Evolutionary conservation across 352 stramenopile species (phyloP), one percentile per base, ranked within the genome.

Genomic region (Pythium rishiriense): DNA sequence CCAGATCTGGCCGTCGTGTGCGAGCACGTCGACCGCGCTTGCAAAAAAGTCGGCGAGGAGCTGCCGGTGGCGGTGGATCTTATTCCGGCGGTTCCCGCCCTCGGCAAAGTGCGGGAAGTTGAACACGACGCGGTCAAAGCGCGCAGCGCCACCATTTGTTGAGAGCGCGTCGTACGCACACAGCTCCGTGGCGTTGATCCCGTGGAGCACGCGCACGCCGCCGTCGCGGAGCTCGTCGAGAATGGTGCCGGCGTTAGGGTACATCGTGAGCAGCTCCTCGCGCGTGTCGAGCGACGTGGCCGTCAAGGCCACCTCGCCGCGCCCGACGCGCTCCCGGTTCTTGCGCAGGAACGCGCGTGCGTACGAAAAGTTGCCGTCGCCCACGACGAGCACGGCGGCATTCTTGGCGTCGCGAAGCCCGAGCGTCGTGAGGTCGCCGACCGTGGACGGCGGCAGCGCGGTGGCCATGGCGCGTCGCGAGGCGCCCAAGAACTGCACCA

Each of bases 351-450:
- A 85, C 22, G 85, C 84, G 28, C 81, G 72, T n/a, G 85, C 66
- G 68, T 90, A 96, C 25, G 87, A 94, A 55, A 94, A 93, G 73
- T 96, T 92, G 72, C 85, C 87, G 52, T 96, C 87, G 15, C 85
- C 87, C 4, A 93, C 83, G 24, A 96, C 76, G 24, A 96, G 71
- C 58, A 96, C 81, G 22, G 26, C 41, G 53, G 54, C 46, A 12
- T 57, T 58, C 7, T 21, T 24, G 29, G 8, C 22, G 48, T 15
- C 22, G 26, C 51, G 31, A 7, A 76, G 57, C 0, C 78, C 82
- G 29, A 91, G 74, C 29, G 77, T 80, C 29, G 76, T 85, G 50
- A 91, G 81, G 71, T 89, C 80, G 17, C 70, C 71, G 37, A 75
- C 43, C 0, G 21, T 28, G 17, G 64, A 70, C 33, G 57, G 54